Percentiles rank a stretch among this genome's conserved stretches.
phyloP scores from a whole-genome alignment of 306 rosid species.

The Adenanthera pavonina region DNA sequence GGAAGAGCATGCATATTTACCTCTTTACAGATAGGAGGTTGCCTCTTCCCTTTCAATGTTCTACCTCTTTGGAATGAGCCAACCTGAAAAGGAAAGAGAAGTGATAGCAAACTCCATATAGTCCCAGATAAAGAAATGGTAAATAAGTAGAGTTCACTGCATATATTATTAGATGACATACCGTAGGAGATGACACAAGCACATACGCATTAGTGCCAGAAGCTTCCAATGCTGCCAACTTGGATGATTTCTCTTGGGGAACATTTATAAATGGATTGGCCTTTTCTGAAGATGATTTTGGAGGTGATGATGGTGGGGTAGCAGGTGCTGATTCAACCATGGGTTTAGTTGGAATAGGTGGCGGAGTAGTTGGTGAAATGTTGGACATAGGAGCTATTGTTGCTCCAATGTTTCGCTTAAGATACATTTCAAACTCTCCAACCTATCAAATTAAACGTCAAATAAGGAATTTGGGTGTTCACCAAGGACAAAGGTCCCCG shows the following conservation, averaged over 20 bases:
- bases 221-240: slow-evolving; percentile 75
- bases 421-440: slow-evolving; percentile 87
- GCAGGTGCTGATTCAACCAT: slow-evolving; percentile 62
- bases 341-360: slow-evolving; percentile 72
- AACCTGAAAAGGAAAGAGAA: slow-evolving; percentile 49
- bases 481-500: slow-evolving; percentile 5
- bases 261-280: slow-evolving; percentile 55
- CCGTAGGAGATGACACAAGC: slow-evolving; percentile 76
- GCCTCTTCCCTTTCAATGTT: slow-evolving; percentile 75
- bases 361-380: slow-evolving; percentile 64
- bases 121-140: slow-evolving; percentile 9
- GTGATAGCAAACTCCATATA: slow-evolving; percentile 21
- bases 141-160: slow-evolving; percentile 11
- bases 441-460: slow-evolving; percentile 47
- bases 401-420: slow-evolving; percentile 75
- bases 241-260: slow-evolving; percentile 51
- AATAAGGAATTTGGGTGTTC: neutral
- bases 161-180: slow-evolving; percentile 35
- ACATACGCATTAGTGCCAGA: slow-evolving; percentile 62
- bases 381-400: slow-evolving; percentile 54
- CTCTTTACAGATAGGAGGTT: slow-evolving; percentile 77
- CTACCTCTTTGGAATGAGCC: slow-evolving; percentile 78
- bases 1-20: slow-evolving; percentile 43
- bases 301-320: slow-evolving; percentile 49
- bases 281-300: slow-evolving; percentile 58